Percentiles rank a stretch among this genome's conserved stretches.
Evolutionary conservation across 768 basidiomycete species (phyloP).

Genomic region (Tylopilus vinaceipallidus): DNA sequence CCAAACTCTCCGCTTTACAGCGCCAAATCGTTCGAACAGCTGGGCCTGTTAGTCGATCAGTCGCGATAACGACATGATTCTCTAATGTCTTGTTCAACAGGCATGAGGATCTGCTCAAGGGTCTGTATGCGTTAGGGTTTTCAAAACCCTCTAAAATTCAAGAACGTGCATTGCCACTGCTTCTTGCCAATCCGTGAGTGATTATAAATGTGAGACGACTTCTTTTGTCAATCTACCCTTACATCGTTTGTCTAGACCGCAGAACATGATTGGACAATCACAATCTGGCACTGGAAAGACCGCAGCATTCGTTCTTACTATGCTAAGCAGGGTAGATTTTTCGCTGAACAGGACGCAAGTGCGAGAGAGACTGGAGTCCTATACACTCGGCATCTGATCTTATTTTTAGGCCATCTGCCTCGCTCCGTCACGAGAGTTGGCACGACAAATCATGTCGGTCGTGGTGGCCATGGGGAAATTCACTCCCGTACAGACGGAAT

Average conservation of each 20-base stretch:
- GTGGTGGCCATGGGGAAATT: slow-evolving; percentile 94
- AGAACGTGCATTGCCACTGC: slow-evolving; percentile 90
- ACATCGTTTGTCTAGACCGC: slow-evolving; percentile 55
- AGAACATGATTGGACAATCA: slow-evolving; percentile 98
- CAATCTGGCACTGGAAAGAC: slow-evolving; percentile 99
- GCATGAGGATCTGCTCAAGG: slow-evolving; percentile 85
- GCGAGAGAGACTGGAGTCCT: slow-evolving; percentile 11
- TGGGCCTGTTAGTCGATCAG: slow-evolving; percentile 73
- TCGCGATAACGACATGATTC: not conserved
- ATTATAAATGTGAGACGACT: not conserved
- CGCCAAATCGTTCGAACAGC: slow-evolving; percentile 91
- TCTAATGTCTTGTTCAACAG: slow-evolving; percentile 39
- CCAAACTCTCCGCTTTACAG: slow-evolving; percentile 95
- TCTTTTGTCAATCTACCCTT: slow-evolving; percentile 4
- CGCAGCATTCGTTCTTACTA: slow-evolving; percentile 95
- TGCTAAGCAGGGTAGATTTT: slow-evolving; percentile 93
- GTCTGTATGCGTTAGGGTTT: slow-evolving; percentile 93
- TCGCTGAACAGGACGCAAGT: slow-evolving; percentile 82
- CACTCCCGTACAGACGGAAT: slow-evolving; percentile 89
- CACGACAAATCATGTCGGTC: slow-evolving; percentile 96
- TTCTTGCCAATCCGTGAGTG: slow-evolving; percentile 85
- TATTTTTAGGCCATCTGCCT: slow-evolving; percentile 81
- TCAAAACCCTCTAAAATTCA: slow-evolving; percentile 99
- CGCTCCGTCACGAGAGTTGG: slow-evolving; percentile 96
- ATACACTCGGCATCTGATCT: slow-evolving; percentile 2